Base-by-base conservation (phyloP, 1,284 basidiomycete genomes). In the Flammula alnicola region DNA sequence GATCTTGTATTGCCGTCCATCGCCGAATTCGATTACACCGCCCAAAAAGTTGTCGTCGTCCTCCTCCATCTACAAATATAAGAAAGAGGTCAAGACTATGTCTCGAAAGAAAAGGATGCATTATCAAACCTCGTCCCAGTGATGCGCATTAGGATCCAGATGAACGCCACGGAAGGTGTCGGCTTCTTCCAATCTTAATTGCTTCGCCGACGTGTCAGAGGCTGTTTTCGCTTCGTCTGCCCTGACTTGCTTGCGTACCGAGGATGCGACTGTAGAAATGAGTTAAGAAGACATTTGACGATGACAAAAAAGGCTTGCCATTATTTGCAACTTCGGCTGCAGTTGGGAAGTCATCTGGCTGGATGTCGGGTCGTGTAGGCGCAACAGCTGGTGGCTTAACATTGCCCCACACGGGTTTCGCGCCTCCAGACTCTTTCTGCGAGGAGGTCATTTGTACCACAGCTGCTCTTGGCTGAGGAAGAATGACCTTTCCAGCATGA, bases 101-200 rank as follows among this genome's bases (percentile, higher is more conserved):
- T 19, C 19, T 26, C 44, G 32, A 19, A 26, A 27, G 47, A n/a
- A 37, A 40, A 39, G 25, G 56, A 33, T 44, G 5, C 47, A 31
- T 37, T 23, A 20, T 77, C 89, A 61, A 52, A 96, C 93, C 79
- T 95, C 93, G 61, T 97, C 95, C 95, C 95, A 98, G 64, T 96
- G 93, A 65, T 94, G 91, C 4, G 90, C 85, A 63, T 95, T 94
- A 37, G 93, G 91, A 71, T 95, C 86, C 38, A 97, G 73, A 70
- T 96, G 94, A 2, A 93, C 86, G 0, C 93, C 93, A 35, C 93
- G 81, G 68, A 98, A 98, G 2, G 92, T 89, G 68, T 96, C 94
- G n/a, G 87, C 88, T 59, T 91, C 84, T 59, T 87, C 84, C 53
- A 77, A 72, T 19, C 84, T 72, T 9, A 82, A 79, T 63, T 84